Percentiles rank a stretch among this genome's conserved stretches.
These are phyloP conservation scores for Nepenthes mirabilis DNA, from an alignment of 148 eudicot genomes.

Conservation along the genomic window DNA sequence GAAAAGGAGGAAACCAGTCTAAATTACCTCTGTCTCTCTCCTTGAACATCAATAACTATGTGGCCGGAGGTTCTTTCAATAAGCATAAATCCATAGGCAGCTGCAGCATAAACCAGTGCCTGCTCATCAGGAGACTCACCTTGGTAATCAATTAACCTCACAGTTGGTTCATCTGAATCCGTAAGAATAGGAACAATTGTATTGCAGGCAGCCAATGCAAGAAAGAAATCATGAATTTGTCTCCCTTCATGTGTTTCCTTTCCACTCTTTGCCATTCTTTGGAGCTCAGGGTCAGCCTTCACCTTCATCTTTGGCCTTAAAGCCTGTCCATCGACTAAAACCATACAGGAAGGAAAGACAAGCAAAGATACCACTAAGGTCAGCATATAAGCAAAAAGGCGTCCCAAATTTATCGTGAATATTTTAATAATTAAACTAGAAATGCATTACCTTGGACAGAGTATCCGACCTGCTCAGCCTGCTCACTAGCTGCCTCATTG, in stretches of 20 bases:
- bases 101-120: constrained; percentile 97
- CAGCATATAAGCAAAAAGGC: not conserved
- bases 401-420: no score
- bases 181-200: constrained; percentile 85
- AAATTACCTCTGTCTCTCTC: constrained; percentile 69
- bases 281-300: constrained; percentile 67
- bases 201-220: constrained; percentile 96
- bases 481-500: constrained; percentile 20
- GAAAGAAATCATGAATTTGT: constrained; percentile 55
- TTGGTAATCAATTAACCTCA: constrained; percentile 72
- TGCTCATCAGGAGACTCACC: constrained; percentile 99
- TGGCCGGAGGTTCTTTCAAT: constrained; percentile 92
- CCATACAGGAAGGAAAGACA: constrained; percentile 4
- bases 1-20: not conserved
- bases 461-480: constrained; percentile 32
- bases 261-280: constrained; percentile 24
- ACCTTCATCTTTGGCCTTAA: constrained; percentile 88
- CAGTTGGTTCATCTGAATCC: constrained; percentile 41
- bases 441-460: constrained; percentile 40
- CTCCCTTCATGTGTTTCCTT: constrained; percentile 36
- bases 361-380: not conserved
- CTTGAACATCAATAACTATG: constrained; percentile 83
- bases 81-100: constrained; percentile 88
- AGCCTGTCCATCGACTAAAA: constrained; percentile 47
- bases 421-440: not conserved